Percentiles rank a stretch among this genome's conserved stretches.
Evolutionary conservation across 768 basidiomycete genomes (phyloP).

Genomic region (Naganishia randhawae): DNA sequence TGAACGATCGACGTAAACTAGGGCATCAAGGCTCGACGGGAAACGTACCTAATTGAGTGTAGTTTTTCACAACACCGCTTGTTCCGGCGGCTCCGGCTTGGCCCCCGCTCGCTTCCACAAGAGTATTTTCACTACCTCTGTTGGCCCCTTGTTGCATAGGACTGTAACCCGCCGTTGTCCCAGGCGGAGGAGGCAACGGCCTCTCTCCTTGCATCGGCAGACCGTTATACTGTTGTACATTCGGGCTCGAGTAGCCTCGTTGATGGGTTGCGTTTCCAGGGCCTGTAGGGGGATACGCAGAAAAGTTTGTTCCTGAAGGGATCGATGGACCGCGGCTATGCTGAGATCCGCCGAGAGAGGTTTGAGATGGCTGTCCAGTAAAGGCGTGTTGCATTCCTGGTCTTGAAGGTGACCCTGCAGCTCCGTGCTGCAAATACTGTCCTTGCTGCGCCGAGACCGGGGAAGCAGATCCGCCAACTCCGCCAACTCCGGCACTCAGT

Average conservation of each 20-base stretch:
- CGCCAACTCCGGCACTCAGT: slow-evolving; percentile 30
- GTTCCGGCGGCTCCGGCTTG: slow-evolving; percentile 12
- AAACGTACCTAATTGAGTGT: slow-evolving; percentile 46
- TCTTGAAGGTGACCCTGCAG: slow-evolving; percentile 7
- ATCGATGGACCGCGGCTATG: slow-evolving; percentile 1
- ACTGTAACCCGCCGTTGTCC: slow-evolving; percentile 32
- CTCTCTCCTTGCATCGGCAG: slow-evolving; percentile 7
- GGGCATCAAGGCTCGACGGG: neutral
- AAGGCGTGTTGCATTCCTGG: slow-evolving; percentile 21
- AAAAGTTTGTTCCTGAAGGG: neutral
- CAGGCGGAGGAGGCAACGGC: slow-evolving; percentile 28
- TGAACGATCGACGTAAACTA: no score
- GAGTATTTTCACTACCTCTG: slow-evolving; percentile 3
- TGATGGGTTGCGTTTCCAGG: neutral
- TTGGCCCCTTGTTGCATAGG: neutral
- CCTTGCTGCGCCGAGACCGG: slow-evolving; percentile 7
- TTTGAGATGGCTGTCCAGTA: slow-evolving; percentile 4
- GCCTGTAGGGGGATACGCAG: neutral
- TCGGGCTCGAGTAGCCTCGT: slow-evolving; percentile 24
- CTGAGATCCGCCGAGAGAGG: neutral
- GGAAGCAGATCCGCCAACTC: neutral
- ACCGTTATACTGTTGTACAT: slow-evolving; percentile 4
- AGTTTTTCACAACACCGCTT: slow-evolving; percentile 41
- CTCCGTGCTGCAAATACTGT: neutral
- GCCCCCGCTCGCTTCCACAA: neutral